These are phyloP conservation scores for Malus asiatica DNA, from an alignment of 306 rosid species.

Conservation along the genomic window DNA sequence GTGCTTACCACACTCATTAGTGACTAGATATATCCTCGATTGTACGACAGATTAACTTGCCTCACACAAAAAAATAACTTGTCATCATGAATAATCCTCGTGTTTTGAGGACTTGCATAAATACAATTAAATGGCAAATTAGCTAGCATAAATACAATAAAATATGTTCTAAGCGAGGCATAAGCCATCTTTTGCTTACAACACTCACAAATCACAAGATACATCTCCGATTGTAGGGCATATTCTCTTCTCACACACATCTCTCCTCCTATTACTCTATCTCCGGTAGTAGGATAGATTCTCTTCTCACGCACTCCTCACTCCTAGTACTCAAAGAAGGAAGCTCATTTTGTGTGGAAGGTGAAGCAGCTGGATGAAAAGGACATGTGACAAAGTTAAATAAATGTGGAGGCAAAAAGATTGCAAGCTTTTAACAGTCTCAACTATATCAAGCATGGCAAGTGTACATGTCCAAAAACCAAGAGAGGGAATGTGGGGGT, in stretches of 20 bases:
- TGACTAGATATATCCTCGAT: too few relatives aligned
- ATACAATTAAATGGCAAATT: too few relatives aligned
- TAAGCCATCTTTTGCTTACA: not conserved
- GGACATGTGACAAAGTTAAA: constrained; percentile 30
- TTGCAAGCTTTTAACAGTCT: constrained; percentile 4
- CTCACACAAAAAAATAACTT: too few relatives aligned
- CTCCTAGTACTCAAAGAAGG: not conserved
- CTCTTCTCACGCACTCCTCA: not conserved
- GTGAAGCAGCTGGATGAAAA: constrained; percentile 34
- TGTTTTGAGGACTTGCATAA: not conserved
- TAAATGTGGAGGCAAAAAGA: constrained; percentile 20
- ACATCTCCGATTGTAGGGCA: accelerated
- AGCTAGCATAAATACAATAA: not conserved
- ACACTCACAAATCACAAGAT: not conserved
- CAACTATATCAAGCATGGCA: constrained; percentile 12
- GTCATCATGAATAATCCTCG: not conserved
- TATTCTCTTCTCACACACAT: not conserved
- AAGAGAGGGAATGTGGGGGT: constrained; percentile 4
- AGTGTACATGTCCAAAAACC: constrained; percentile 3
- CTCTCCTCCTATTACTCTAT: not conserved
- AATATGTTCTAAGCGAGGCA: not conserved
- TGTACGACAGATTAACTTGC: too few relatives aligned
- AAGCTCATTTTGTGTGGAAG: not conserved
- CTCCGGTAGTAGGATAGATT: too few relatives aligned
- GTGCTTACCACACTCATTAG: too few relatives aligned